Conservation (phyloP, 2,329 filamentous ascomycete species). For the Alternaria sp. region DNA sequence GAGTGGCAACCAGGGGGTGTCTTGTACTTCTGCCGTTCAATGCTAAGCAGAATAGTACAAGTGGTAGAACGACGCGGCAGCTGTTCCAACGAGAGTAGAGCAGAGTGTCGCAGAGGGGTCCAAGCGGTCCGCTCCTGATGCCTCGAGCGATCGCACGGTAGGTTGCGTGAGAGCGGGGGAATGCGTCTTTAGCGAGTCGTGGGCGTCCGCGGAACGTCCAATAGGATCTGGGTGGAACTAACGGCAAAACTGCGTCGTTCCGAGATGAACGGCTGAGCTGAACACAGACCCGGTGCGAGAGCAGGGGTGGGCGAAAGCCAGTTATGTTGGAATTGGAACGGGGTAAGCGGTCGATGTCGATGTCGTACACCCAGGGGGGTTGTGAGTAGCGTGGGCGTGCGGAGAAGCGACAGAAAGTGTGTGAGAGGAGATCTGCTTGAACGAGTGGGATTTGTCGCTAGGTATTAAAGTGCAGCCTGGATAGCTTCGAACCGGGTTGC, state of each 20-base stretch:
- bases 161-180: conserved; percentile 43
- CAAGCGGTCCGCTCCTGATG: conserved; percentile 33
- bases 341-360: conserved; percentile 18
- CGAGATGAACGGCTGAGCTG: conserved; percentile 27
- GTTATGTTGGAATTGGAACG: conserved; percentile 15
- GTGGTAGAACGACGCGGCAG: conserved; percentile 15
- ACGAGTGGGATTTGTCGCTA: conserved; percentile 44
- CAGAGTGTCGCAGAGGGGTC: conserved; percentile 27
- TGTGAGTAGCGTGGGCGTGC: conserved; percentile 28
- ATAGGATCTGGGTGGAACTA: conserved; percentile 33
- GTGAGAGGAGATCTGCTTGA: conserved; percentile 40
- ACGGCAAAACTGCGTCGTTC: conserved; percentile 32
- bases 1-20: conserved; percentile 16
- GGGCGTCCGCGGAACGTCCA: conserved; percentile 35
- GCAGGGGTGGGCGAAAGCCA: conserved; percentile 18
- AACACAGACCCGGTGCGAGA: conserved; percentile 18
- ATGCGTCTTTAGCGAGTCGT: conserved; percentile 44
- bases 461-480: conserved; percentile 36
- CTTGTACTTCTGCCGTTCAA: conserved; percentile 11
- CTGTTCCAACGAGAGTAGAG: conserved; percentile 12
- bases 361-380: conserved; percentile 26
- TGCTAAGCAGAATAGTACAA: conserved; percentile 11
- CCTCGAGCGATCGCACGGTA: conserved; percentile 40
- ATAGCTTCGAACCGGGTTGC: conserved; percentile 29
- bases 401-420: conserved; percentile 25